Evolutionary conservation across 2,329 filamentous ascomycete genomes (phyloP), one percentile per base, ranked within the genome.

Genomic region (Apiospora aurea): DNA sequence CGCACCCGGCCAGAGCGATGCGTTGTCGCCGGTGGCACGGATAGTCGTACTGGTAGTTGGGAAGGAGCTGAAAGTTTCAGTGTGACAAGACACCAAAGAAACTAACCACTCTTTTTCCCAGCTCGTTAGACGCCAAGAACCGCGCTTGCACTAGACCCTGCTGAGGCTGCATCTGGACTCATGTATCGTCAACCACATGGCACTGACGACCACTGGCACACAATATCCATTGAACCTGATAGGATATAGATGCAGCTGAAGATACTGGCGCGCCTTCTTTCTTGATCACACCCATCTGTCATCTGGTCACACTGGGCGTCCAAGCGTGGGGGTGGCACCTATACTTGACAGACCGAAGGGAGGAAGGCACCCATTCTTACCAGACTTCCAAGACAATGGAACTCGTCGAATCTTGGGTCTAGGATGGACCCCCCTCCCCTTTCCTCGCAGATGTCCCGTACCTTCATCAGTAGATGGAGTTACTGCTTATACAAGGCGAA

Each of bases 141-240:
- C 34, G 21, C 57, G 41, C 57, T n/a, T 64, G 57, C 34, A 64
- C 57, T n/a, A 41, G 10, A 41, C 21, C 21, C 10, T 29, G 57
- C 53, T 21, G 57, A n/a, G 29, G 57, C 57, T 41, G 57, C 57
- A 64, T 64, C 57, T 38, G 11, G 34, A 41, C 18, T 14, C 57
- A 64, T 41, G 34, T 41, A 34, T 4, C 57, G 41, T 64, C 57
- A 38, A 64, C 57, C 57, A 64, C 57, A 64, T 64, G 57, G 57
- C 57, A 64, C 6, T 4, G 57, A 41, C 7, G 34, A 41, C 53
- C 18, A 13, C 26, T 21, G 34, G 14, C 34, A 18, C 16, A 57
- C 16, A 38, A 41, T 10, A 41, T n/a, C 16, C 2, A 34, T 38
- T 61, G 49, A 26, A 26, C 16, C 7, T 61, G 29, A 61, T 61